phyloP scores from a whole-genome alignment of 768 basidiomycete species.

The Mycena rebaudengoi region DNA sequence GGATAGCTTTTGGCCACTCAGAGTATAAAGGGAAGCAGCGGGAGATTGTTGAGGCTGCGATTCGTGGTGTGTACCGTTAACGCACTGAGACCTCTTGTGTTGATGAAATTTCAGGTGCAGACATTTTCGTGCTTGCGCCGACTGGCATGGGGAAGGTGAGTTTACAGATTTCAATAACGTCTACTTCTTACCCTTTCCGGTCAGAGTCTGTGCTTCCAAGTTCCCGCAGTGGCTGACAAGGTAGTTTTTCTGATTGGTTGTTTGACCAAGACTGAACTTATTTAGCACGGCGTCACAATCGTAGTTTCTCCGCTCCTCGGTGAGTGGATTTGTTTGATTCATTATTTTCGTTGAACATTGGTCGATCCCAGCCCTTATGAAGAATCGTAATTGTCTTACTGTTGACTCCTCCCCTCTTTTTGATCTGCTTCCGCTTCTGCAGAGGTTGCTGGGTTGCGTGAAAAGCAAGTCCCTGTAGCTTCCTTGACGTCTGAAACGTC shows the following conservation, averaged over 20 bases:
- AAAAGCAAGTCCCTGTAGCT: constrained; percentile 62
- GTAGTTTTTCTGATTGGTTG: constrained; percentile 45
- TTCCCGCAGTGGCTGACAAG: constrained; percentile 75
- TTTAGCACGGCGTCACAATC: constrained; percentile 73
- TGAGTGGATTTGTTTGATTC: constrained; percentile 38
- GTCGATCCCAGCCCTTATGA: constrained; percentile 71
- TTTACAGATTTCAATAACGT: background rate
- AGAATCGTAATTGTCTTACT: constrained; percentile 68
- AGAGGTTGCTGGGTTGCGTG: constrained; percentile 73
- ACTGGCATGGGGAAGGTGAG: constrained; percentile 90
- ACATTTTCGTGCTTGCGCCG: constrained; percentile 84
- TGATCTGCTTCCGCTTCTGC: background rate
- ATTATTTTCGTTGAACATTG: background rate
- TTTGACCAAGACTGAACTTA: background rate
- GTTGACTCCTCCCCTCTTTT: background rate
- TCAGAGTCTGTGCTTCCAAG: constrained; percentile 86
- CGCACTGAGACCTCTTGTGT: background rate
- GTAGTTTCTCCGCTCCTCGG: constrained; percentile 83
- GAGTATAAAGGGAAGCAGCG: constrained; percentile 82
- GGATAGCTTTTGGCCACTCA: constrained; percentile 71
- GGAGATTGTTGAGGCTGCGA: constrained; percentile 76
- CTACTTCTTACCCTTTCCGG: background rate
- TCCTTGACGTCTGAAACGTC: constrained; percentile 75
- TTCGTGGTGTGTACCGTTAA: constrained; percentile 53
- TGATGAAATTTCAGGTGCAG: constrained; percentile 53